Evolutionary conservation across 2,329 filamentous ascomycete species (phyloP).

Genomic region (Paraphoma chrysanthemicola): DNA sequence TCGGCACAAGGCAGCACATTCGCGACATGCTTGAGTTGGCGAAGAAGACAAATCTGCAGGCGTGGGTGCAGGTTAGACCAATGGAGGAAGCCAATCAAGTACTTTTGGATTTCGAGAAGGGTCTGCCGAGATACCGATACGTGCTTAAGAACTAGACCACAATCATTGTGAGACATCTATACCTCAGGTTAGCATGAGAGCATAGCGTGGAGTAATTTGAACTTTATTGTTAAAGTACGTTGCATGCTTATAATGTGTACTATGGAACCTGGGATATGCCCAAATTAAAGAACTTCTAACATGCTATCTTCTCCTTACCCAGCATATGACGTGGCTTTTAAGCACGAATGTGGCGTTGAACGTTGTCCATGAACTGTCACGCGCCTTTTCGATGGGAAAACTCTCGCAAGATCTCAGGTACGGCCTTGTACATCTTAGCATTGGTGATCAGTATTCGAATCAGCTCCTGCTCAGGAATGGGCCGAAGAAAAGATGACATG

Average conservation of each 20-base stretch:
- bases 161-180: background rate
- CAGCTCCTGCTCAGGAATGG: too few species aligned
- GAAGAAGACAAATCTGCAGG: slow-evolving; percentile 48
- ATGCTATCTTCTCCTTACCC: background rate
- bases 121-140: slow-evolving; percentile 53
- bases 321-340: background rate
- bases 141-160: slow-evolving; percentile 39
- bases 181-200: slow-evolving; percentile 3
- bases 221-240: background rate
- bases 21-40: slow-evolving; percentile 60
- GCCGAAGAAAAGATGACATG: too few species aligned
- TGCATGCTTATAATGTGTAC: background rate
- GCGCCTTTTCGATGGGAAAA: slow-evolving; percentile 27
- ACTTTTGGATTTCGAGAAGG: slow-evolving; percentile 46
- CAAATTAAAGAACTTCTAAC: too few species aligned
- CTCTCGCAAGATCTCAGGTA: slow-evolving; percentile 22
- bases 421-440: slow-evolving; percentile 29
- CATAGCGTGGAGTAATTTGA: background rate
- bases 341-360: slow-evolving; percentile 5
- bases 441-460: slow-evolving; percentile 6
- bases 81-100: slow-evolving; percentile 50
- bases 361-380: slow-evolving; percentile 28
- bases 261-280: too few species aligned
- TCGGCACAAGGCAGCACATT: slow-evolving; percentile 67
- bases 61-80: slow-evolving; percentile 51